Conservation (phyloP, 352 stramenopile genomes). For the Blastocystis sp. region DNA sequence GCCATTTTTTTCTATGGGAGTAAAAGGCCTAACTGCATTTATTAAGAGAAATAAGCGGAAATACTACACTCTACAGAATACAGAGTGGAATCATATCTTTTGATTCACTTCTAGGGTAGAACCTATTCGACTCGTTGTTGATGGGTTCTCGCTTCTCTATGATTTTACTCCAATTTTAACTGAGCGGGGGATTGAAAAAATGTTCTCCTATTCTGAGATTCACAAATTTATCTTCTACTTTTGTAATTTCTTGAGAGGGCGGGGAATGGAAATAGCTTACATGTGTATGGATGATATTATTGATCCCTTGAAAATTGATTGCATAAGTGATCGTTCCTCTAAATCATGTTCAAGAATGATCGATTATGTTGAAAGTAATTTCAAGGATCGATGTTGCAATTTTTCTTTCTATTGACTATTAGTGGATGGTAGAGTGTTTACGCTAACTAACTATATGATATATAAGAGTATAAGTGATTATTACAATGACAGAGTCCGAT, state of each 20-base stretch:
- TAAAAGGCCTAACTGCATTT: background rate
- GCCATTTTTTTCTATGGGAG: background rate
- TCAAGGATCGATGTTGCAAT: background rate
- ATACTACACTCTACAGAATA: background rate
- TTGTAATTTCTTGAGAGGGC: background rate
- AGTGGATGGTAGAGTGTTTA: background rate
- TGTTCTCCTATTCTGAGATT: background rate
- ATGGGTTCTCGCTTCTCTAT: slow-evolving; percentile 13
- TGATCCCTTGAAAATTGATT: background rate
- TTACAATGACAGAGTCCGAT: background rate
- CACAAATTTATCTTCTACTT: background rate
- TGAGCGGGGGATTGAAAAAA: background rate
- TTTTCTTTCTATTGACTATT: background rate
- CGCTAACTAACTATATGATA: background rate
- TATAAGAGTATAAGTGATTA: background rate
- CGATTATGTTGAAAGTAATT: background rate
- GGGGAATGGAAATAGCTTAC: background rate
- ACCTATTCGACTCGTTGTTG: background rate
- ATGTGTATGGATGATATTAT: background rate
- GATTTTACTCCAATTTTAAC: background rate
- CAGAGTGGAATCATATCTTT: background rate
- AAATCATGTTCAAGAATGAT: background rate
- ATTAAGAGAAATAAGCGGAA: background rate
- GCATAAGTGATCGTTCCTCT: background rate
- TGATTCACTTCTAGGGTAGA: background rate